Percentiles rank a stretch among this genome's conserved stretches.
Conservation (phyloP, 306 rosid species). For the Cotoneaster glaucophyllus region DNA sequence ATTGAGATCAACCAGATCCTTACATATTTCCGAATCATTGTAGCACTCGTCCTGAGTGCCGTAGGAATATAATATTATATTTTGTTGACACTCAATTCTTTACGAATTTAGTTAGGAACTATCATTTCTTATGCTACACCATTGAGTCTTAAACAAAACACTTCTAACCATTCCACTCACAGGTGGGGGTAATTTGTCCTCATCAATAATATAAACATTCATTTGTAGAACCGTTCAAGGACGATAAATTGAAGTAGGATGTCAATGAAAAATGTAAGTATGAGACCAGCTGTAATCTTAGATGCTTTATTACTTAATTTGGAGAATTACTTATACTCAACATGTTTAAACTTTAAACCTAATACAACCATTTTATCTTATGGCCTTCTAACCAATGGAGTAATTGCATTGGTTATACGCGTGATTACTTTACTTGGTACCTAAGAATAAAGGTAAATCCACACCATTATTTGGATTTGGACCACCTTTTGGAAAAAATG, state of each 20-base stretch:
- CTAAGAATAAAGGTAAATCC: not conserved
- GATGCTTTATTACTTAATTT: not conserved
- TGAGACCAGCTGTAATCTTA: rapidly evolving
- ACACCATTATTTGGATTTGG: slow-evolving; percentile 9
- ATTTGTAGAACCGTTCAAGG: not conserved
- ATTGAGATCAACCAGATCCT: no score
- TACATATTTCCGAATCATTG: not conserved
- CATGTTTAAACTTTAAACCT: not conserved
- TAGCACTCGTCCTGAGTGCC: not conserved
- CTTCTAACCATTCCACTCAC: not conserved
- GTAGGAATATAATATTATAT: not conserved
- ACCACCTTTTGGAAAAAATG: not conserved
- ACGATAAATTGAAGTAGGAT: not conserved
- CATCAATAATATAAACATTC: not conserved
- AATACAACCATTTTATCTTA: not conserved
- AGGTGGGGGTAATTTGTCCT: not conserved
- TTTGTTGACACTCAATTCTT: not conserved
- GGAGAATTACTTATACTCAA: not conserved
- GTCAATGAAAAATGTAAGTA: not conserved
- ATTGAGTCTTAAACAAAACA: not conserved
- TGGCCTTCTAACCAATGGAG: not conserved
- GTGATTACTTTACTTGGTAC: not conserved
- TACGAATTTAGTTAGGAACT: not conserved
- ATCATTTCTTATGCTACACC: not conserved
- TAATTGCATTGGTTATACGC: not conserved